phyloP scores from a whole-genome alignment of 257 asterid genomes.

The Thymus mandschuricus region DNA sequence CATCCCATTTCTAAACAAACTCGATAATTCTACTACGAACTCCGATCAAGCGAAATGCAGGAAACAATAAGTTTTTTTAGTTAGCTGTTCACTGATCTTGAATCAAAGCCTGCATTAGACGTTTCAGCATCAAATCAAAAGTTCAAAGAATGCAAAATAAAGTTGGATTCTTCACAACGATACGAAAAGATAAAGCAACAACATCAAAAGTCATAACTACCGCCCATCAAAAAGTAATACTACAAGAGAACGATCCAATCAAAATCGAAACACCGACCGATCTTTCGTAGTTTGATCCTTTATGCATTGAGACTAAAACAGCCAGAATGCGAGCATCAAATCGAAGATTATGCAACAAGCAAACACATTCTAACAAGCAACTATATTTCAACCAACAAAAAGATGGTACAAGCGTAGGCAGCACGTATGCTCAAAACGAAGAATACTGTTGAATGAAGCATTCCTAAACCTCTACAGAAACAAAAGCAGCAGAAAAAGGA shows the following conservation, averaged over 20 bases:
- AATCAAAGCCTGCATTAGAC: constrained; percentile 51
- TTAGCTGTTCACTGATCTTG: constrained; percentile 43
- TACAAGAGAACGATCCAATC: neutral
- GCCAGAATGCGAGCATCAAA: constrained; percentile 28
- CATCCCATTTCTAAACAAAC: neutral
- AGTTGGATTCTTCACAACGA: constrained; percentile 7
- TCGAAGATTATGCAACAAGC: constrained; percentile 32
- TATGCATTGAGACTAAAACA: neutral
- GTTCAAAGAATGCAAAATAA: constrained; percentile 13
- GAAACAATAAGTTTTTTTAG: constrained; percentile 20
- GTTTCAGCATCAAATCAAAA: neutral
- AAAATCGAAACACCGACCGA: constrained; percentile 5
- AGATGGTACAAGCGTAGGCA: constrained; percentile 31
- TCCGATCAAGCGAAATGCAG: neutral
- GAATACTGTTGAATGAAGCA: constrained; percentile 58
- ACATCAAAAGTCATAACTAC: neutral
- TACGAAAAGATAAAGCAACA: neutral
- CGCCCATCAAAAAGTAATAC: neutral
- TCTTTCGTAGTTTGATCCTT: too few species aligned
- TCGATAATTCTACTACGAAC: neutral
- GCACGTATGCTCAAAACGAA: constrained; percentile 37
- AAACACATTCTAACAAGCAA: constrained; percentile 36
- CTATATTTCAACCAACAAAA: constrained; percentile 16
- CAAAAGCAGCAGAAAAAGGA: constrained; percentile 35
- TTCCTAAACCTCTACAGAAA: constrained; percentile 43